Percentiles rank a stretch among this genome's conserved stretches.
These are phyloP conservation scores for Scedosporium aurantiacum DNA, from an alignment of 2,329 filamentous ascomycete genomes.

Conservation along the genomic window DNA sequence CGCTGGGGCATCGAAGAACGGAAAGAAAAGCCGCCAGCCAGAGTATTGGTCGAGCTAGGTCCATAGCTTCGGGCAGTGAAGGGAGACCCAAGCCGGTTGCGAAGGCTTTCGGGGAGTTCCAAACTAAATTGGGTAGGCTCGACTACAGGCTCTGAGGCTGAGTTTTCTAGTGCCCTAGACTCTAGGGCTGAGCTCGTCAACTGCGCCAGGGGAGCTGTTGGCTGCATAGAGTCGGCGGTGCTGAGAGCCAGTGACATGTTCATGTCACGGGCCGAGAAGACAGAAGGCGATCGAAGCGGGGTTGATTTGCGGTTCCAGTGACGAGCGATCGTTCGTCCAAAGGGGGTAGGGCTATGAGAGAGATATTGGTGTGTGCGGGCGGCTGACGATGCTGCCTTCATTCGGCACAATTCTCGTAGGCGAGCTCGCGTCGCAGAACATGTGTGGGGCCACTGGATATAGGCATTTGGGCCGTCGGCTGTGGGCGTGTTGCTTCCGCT, in stretches of 20 bases:
- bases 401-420: slow-evolving; percentile 51
- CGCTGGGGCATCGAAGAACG: slow-evolving; percentile 17
- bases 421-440: slow-evolving; percentile 51
- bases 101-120: slow-evolving; percentile 9
- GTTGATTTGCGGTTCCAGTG: slow-evolving; percentile 37
- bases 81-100: slow-evolving; percentile 37
- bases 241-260: slow-evolving; percentile 50
- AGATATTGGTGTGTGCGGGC: slow-evolving; percentile 33
- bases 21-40: slow-evolving; percentile 27
- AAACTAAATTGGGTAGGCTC: slow-evolving; percentile 9
- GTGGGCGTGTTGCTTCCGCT: slow-evolving; percentile 48
- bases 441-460: slow-evolving; percentile 53
- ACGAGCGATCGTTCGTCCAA: slow-evolving; percentile 37
- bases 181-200: slow-evolving; percentile 36
- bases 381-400: slow-evolving; percentile 34
- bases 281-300: slow-evolving; percentile 31
- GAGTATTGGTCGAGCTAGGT: slow-evolving; percentile 43
- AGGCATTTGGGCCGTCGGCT: slow-evolving; percentile 32
- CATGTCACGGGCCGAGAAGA: slow-evolving; percentile 52
- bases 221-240: slow-evolving; percentile 55
- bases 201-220: slow-evolving; percentile 48
- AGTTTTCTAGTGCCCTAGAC: slow-evolving; percentile 4
- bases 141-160: neutral
- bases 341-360: slow-evolving; percentile 45
- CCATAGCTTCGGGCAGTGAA: slow-evolving; percentile 50